phyloP scores from a whole-genome alignment of 1,284 basidiomycete genomes.

The Malassezia obtusa region DNA sequence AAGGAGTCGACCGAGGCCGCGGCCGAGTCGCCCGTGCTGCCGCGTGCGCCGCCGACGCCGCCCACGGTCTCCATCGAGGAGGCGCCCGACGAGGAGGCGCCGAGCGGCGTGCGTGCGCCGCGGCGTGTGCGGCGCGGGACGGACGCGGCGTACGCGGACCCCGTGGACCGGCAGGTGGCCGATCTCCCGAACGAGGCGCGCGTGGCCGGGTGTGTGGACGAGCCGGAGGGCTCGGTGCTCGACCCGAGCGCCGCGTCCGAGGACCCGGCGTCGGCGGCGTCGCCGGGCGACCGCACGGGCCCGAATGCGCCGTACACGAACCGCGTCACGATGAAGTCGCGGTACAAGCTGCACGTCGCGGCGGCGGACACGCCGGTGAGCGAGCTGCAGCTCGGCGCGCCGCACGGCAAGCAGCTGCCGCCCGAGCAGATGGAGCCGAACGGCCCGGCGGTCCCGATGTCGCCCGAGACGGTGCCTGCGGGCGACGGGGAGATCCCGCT shows the following conservation, averaged over 20 bases:
- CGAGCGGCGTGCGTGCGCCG: no score
- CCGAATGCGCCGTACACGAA: background rate
- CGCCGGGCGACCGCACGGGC: background rate
- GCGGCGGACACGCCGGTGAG: background rate
- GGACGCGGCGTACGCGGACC: no score
- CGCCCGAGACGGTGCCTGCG: background rate
- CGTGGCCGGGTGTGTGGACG: no score
- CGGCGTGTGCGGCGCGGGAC: no score
- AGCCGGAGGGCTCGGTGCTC: background rate
- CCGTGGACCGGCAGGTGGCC: no score
- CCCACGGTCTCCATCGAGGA: no score
- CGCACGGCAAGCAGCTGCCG: background rate
- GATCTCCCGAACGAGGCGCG: no score
- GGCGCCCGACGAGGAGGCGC: no score
- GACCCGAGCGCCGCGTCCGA: background rate
- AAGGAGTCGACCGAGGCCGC: no score
- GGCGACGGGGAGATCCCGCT: background rate
- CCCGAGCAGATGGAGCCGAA: background rate
- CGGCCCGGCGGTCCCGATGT: background rate
- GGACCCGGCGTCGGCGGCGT: background rate
- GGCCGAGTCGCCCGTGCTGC: no score
- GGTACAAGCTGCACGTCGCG: background rate
- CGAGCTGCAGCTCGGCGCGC: background rate
- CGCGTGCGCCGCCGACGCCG: no score
- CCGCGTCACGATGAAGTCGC: background rate